These are phyloP conservation scores for Ustilago esculenta DNA, from an alignment of 1,284 basidiomycete genomes.

Conservation along the genomic window DNA sequence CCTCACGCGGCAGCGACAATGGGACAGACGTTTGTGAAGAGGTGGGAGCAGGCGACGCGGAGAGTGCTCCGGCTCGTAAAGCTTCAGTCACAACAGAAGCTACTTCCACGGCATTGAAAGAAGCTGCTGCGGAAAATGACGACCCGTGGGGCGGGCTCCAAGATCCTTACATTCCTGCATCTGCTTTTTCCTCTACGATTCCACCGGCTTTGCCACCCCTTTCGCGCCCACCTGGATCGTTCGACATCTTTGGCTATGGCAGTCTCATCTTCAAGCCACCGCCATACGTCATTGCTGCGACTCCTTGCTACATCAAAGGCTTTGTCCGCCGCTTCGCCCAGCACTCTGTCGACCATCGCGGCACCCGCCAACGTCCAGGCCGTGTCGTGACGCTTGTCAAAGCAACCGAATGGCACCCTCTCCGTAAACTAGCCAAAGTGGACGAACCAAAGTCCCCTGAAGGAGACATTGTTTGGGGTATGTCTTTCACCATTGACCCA, in stretches of 20 bases:
- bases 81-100: background rate
- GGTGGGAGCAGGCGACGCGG: slow-evolving; percentile 23
- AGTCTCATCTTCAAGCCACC: slow-evolving; percentile 66
- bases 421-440: slow-evolving; percentile 70
- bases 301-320: slow-evolving; percentile 82
- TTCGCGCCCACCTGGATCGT: slow-evolving; percentile 52
- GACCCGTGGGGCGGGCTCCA: slow-evolving; percentile 35
- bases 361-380: slow-evolving; percentile 69
- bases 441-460: slow-evolving; percentile 68
- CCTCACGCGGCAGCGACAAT: background rate
- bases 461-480: slow-evolving; percentile 78
- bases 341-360: slow-evolving; percentile 81
- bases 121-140: background rate
- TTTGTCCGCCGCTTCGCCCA: slow-evolving; percentile 87
- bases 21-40: slow-evolving; percentile 15
- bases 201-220: slow-evolving; percentile 29
- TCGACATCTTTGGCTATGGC: slow-evolving; percentile 64
- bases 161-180: slow-evolving; percentile 35
- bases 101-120: background rate
- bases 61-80: slow-evolving; percentile 20
- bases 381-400: slow-evolving; percentile 88
- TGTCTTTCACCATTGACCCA: slow-evolving; percentile 85
- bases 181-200: slow-evolving; percentile 29
- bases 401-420: slow-evolving; percentile 77
- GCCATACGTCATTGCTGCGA: slow-evolving; percentile 61